Evolutionary conservation across 345 rosid genomes (phyloP), one percentile per base, ranked within the genome.

Genomic region (Lumnitzera racemosa): DNA sequence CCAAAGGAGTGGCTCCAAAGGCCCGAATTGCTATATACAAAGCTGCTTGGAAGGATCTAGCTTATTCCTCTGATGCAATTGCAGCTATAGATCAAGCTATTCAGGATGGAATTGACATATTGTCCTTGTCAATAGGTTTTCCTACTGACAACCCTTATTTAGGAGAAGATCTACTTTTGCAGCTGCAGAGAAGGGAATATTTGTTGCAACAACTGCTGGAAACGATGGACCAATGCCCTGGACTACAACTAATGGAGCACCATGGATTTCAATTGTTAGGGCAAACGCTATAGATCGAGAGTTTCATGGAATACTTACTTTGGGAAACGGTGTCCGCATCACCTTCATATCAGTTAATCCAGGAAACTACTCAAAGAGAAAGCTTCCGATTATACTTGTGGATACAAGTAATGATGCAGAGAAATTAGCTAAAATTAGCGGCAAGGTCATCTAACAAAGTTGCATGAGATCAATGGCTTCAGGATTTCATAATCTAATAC

Each of bases 61-160:
- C 59, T 24, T 63, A 61, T 48, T 53, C 70, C 15, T 78, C 82
- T 16, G 85, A 81, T 54, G 74, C 75, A 55, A 20, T 81, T 53
- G 85, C 85, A 0, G 85, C 80, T 16, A 70, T 81, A 25, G 85
- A 81, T 61, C 78, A 76, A 41, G 85, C 85, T 24, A 66, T 78
- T 36, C 54, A 41, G n/a, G 85, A 81, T 46, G 79, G 80, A 0
- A 80, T 80, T 16, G 80, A 80, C 51, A 47, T 77, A 36, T 47
- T 77, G 61, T 80, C 82, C 3, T n/a, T 80, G 55, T 74, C 82
- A 0, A 57, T 77, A 55, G 74, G 70, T 29, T 6, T 66, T 0
- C 31, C 53, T 56, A 10, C 15, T 0, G 56, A 56, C 1, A 72
- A 58, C 0, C 25, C 47, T n/a, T 61, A 20, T 3, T 53, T 76